These are phyloP conservation scores for Leccinum sublutescens DNA, from an alignment of 768 basidiomycete genomes.

Conservation along the genomic window DNA sequence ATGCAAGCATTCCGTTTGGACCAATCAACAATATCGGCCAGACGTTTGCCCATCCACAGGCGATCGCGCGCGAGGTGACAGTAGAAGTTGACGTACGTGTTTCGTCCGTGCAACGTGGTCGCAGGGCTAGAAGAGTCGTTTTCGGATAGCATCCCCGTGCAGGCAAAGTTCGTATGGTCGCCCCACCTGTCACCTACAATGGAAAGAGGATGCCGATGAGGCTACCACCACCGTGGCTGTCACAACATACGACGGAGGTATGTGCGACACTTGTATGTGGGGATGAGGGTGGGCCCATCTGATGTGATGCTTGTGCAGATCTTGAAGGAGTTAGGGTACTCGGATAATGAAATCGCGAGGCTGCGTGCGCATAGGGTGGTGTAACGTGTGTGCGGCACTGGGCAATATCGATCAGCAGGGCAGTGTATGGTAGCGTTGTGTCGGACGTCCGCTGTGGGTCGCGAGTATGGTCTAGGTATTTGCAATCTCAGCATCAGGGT, in stretches of 20 bases:
- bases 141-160: slow-evolving; percentile 63
- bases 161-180: slow-evolving; percentile 75
- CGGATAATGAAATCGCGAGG: slow-evolving; percentile 37
- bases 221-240: slow-evolving; percentile 83
- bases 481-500: slow-evolving; percentile 26
- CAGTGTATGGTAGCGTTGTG: slow-evolving; percentile 8
- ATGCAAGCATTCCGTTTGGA: slow-evolving; percentile 70
- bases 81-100: slow-evolving; percentile 73
- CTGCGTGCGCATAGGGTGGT: slow-evolving; percentile 45
- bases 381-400: slow-evolving; percentile 24
- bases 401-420: not conserved
- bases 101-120: slow-evolving; percentile 32
- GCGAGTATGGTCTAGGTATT: slow-evolving; percentile 21
- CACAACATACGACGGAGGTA: slow-evolving; percentile 81
- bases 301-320: slow-evolving; percentile 29
- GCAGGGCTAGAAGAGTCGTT: slow-evolving; percentile 13
- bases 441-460: slow-evolving; percentile 33
- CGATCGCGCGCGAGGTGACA: slow-evolving; percentile 68
- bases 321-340: slow-evolving; percentile 44
- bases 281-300: not conserved
- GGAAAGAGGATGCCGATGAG: slow-evolving; percentile 72
- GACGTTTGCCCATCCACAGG: slow-evolving; percentile 88
- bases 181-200: slow-evolving; percentile 80
- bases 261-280: slow-evolving; percentile 11
- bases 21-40: slow-evolving; percentile 91